A percentile compares a stretch with the other conserved stretches of the same genome.
Conservation (phyloP, 2,329 filamentous ascomycete species). For the Penicillium sp. region DNA sequence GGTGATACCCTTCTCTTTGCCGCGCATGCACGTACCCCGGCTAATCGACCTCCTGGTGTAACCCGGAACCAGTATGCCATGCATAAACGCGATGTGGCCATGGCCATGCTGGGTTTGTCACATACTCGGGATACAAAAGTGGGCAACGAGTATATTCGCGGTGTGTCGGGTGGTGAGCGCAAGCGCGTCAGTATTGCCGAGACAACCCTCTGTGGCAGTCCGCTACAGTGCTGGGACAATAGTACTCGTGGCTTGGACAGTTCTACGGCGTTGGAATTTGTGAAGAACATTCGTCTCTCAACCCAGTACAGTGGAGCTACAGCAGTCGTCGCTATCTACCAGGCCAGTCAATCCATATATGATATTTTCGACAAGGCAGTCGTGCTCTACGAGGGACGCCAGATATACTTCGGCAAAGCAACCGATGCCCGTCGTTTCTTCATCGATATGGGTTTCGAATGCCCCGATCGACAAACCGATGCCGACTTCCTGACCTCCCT, state of each 20-base stretch:
- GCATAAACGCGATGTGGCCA: conserved; percentile 55
- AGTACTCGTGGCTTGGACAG: conserved; percentile 55
- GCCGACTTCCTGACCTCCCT: conserved; percentile 72
- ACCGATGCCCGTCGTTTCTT: conserved; percentile 66
- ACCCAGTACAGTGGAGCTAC: conserved; percentile 54
- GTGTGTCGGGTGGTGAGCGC: conserved; percentile 63
- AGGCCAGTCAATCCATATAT: conserved; percentile 50
- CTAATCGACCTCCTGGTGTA: conserved; percentile 41
- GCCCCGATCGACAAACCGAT: conserved; percentile 68
- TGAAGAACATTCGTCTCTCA: conserved; percentile 52
- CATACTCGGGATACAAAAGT: conserved; percentile 57
- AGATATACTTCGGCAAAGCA: conserved; percentile 74
- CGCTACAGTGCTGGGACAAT: conserved; percentile 52
- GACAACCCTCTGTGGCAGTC: conserved; percentile 50
- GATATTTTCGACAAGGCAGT: conserved; percentile 71
- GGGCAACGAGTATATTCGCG: conserved; percentile 60
- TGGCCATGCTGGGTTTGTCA: conserved; percentile 58
- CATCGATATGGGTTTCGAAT: conserved; percentile 69
- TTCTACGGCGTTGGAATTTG: conserved; percentile 60
- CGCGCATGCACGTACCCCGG: conserved; percentile 62
- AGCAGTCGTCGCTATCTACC: conserved; percentile 59
- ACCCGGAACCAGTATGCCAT: conserved; percentile 51
- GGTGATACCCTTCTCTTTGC: conserved; percentile 79
- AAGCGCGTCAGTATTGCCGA: conserved; percentile 66
- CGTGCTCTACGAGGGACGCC: conserved; percentile 72